Base-by-base conservation (phyloP, 495 filamentous ascomycete species). In the Penicillium soppii region DNA sequence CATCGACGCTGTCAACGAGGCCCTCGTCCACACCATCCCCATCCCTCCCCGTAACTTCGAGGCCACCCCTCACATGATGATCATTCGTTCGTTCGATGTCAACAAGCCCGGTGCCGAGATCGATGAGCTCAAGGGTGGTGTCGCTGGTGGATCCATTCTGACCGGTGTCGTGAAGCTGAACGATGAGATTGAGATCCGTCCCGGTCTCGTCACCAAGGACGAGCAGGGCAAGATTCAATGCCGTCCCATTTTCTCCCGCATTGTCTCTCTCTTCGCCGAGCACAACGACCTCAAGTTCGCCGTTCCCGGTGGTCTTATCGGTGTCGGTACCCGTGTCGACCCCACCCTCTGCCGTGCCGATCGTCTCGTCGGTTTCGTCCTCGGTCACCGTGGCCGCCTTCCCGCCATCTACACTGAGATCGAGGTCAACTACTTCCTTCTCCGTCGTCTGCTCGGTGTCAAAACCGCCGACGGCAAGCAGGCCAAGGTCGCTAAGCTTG, bases 91-190 rank as follows among this genome's bases (percentile, higher is more conserved):
- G 4, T 98, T 98, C 69, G 94, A 98, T 63, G 95, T 98, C 58
- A 98, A 98, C 84, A 98, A 98, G 81, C 94, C 94, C 30, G 94
- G 94, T 82, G 91, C 95, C n/a, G 95, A 96, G 75, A 97, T 98
- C 51, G 95, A 97, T 26, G 95, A 98, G 58, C 80, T 98, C 54
- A 97, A 97, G 82, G 94, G 94, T 65, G 94, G 94, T 81, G 94
- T 98, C 69, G 94, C 94, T 58, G 94, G 94, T 82, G 94, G 94
- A 55, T 90, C 85, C 74, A 97, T 98, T 62, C 75, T 98, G 49
- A 95, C 90, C 58, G 94, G 94, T 76, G 89, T 98, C 37, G 75
- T 98, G 54, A 96, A 96, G 76, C 75, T 97, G 62, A 88, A 91
- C 41, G 94, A 98, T 62, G 94, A 98, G 73, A 96, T 98, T 61